A percentile compares a stretch with the other conserved stretches of the same genome.
Conservation (phyloP, 2,329 filamentous ascomycete species). For the Venturia nashicola region DNA sequence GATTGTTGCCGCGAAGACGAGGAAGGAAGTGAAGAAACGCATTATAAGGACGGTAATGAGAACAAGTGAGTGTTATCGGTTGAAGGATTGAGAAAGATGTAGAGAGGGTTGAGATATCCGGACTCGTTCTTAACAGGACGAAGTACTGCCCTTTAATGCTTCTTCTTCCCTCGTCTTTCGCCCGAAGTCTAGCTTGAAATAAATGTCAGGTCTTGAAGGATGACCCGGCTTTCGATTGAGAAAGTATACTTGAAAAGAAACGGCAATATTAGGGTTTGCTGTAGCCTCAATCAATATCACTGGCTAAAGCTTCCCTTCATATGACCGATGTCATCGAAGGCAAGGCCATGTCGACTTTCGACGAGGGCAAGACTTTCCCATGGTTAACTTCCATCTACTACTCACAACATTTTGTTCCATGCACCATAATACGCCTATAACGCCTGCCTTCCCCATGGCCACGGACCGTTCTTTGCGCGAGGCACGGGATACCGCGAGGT, state of each 20-base stretch:
- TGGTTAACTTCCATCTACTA: background rate
- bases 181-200: background rate
- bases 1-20: background rate
- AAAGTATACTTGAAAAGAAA: background rate
- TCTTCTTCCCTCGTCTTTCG: background rate
- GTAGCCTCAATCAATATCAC: background rate
- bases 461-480: background rate
- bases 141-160: background rate
- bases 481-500: background rate
- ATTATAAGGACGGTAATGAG: background rate
- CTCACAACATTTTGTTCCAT: background rate
- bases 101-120: background rate
- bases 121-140: background rate
- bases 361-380: background rate
- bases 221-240: background rate
- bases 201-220: background rate
- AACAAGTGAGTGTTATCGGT: background rate
- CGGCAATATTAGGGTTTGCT: background rate
- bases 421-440: background rate
- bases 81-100: background rate
- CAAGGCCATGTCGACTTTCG: no score
- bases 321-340: background rate
- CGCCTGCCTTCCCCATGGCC: background rate
- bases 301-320: background rate
- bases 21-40: background rate